Base-by-base conservation (phyloP, 176 grass and related monocot species). In the Calamus simplicifolius region DNA sequence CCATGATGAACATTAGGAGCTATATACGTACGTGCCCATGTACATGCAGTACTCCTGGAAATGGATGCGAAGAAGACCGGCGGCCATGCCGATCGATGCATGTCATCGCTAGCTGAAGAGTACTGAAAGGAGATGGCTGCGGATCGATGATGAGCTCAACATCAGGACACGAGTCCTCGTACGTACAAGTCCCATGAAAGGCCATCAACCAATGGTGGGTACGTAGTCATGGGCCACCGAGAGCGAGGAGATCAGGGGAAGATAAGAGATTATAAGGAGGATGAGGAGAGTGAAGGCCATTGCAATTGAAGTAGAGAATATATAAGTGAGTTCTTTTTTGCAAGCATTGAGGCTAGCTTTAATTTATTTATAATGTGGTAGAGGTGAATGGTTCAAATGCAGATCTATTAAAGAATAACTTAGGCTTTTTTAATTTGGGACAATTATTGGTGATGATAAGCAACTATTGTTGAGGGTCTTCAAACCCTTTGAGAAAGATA, bases 31-130 rank as follows among this genome's bases (percentile, higher is more conserved):
- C 21, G 21, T 23, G 21, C 21, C 21, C 21, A 23, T 1, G 21
- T 23, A 23, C 31, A 16, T 74, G 51, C 67, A n/a, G n/a, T n/a
- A n/a, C n/a, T 85, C 82, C 49, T 85, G 82, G 59, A 80, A 80
- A 50, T 77, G 50, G 68, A 85, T 73, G 31, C 82, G 82, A 64
- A 85, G 49, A 60, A 86, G 63, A 0, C 78, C 83, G 21, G 73
- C 73, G 23, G 78, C 78, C 54, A 81, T 58, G 54, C 78, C 73
- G 4, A 51, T n/a, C n/a, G n/a, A n/a, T n/a, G n/a, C n/a, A n/a
- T 23, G 54, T 85, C 77, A 10, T 56, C 51, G 4, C 19, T 56
- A 43, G 4, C 19, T 29, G 69, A 85, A 64, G 0, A 60, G n/a
- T n/a, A n/a, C 73, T 27, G 66, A 63, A 3, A 4, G 1, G 18